These are phyloP conservation scores for Penicillium nucicola DNA, from an alignment of 495 filamentous ascomycete genomes.

Conservation along the genomic window DNA sequence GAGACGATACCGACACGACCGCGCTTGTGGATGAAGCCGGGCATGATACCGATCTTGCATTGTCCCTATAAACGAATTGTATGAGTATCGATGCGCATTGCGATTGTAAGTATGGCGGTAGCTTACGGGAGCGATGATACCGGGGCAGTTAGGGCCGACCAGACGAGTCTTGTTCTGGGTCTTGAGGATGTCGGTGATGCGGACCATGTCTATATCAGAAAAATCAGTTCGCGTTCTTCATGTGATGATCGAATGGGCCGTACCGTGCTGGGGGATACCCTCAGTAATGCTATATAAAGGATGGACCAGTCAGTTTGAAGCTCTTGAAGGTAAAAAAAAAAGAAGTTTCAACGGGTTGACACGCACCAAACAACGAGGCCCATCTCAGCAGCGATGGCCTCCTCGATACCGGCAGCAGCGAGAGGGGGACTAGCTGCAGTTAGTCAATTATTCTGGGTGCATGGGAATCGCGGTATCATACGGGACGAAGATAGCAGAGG, in stretches of 20 bases:
- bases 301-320: slow-evolving; percentile 6
- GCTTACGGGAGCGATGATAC: slow-evolving; percentile 85
- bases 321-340: slow-evolving; percentile 8
- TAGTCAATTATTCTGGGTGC: slow-evolving; percentile 9
- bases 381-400: slow-evolving; percentile 90
- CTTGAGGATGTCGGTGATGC: slow-evolving; percentile 97
- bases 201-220: slow-evolving; percentile 80
- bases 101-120: neutral
- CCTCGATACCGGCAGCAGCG: slow-evolving; percentile 92
- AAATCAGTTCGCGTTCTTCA: slow-evolving; percentile 18
- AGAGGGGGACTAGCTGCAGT: slow-evolving; percentile 66
- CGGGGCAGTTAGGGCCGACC: slow-evolving; percentile 97
- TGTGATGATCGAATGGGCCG: slow-evolving; percentile 19
- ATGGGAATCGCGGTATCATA: slow-evolving; percentile 40
- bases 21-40: slow-evolving; percentile 99
- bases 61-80: slow-evolving; percentile 60
- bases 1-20: slow-evolving; percentile 98
- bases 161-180: slow-evolving; percentile 94
- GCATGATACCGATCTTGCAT: slow-evolving; percentile 99
- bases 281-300: slow-evolving; percentile 73
- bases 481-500: slow-evolving; percentile 97
- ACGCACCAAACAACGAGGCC: slow-evolving; percentile 83
- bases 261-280: slow-evolving; percentile 95
- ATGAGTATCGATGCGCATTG: slow-evolving; percentile 5
- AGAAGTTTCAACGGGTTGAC: slow-evolving; percentile 9